Evolutionary conservation across 805 yeast genomes (phyloP).

Genomic region (Jamesozyma jinghongensis): DNA sequence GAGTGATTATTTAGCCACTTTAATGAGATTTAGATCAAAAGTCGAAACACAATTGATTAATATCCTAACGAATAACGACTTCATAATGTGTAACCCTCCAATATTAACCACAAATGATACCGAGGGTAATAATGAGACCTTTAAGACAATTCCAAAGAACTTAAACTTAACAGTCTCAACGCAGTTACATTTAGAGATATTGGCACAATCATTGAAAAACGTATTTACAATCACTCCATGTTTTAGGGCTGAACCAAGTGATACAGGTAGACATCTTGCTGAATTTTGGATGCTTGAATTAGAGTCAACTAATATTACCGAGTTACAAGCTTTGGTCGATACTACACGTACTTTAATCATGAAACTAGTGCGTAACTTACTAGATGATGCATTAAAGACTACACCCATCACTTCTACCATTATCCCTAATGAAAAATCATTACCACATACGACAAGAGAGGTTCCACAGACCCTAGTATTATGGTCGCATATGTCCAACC

Average conservation of each 20-base stretch:
- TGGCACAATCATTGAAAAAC: constrained; percentile 61
- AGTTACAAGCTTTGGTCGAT: constrained; percentile 49
- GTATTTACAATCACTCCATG: constrained; percentile 91
- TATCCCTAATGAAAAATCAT: background rate
- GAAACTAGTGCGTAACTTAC: background rate
- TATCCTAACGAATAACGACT: constrained; percentile 47
- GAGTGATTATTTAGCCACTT: constrained; percentile 52
- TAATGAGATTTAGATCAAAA: constrained; percentile 64
- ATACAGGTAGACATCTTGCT: constrained; percentile 81
- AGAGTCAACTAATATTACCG: constrained; percentile 61
- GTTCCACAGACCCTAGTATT: constrained; percentile 23
- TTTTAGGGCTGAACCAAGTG: constrained; percentile 86
- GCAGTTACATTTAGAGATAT: constrained; percentile 80
- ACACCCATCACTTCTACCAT: background rate
- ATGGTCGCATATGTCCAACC: constrained; percentile 48
- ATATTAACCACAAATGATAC: constrained; percentile 83
- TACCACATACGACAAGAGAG: background rate
- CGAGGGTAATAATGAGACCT: constrained; percentile 96
- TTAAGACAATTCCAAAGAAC: constrained; percentile 37
- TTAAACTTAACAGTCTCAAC: constrained; percentile 82
- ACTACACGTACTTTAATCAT: constrained; percentile 32
- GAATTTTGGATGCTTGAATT: constrained; percentile 99
- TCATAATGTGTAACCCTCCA: constrained; percentile 77
- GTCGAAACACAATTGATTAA: constrained; percentile 44
- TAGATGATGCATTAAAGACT: background rate